Evolutionary conservation across 306 rosid species (phyloP).

Genomic region (Ormosia semicastrata): DNA sequence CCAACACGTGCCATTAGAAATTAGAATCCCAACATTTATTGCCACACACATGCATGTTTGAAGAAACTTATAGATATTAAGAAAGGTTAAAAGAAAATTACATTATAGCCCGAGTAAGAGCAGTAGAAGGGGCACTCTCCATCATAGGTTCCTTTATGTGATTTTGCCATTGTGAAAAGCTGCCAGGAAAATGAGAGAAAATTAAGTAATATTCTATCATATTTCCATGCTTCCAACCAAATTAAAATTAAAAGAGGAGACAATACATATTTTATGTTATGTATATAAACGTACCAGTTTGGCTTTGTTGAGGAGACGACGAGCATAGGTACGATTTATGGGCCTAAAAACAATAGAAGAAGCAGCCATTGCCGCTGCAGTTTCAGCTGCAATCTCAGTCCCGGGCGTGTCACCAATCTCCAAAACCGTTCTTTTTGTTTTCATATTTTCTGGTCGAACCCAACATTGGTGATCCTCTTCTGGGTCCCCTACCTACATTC

Average conservation of each 20-base stretch:
- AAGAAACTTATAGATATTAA: neutral
- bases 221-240: neutral
- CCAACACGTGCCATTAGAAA: neutral
- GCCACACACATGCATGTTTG: no score
- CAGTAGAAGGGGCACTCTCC: slow-evolving; percentile 99
- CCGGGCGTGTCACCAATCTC: slow-evolving; percentile 56
- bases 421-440: slow-evolving; percentile 65
- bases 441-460: slow-evolving; percentile 79
- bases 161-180: slow-evolving; percentile 69
- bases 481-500: slow-evolving; percentile 73
- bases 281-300: slow-evolving; percentile 47
- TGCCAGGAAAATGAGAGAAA: neutral
- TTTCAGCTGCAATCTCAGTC: slow-evolving; percentile 88
- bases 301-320: slow-evolving; percentile 84
- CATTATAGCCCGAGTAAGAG: slow-evolving; percentile 84
- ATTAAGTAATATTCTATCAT: neutral
- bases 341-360: slow-evolving; percentile 67
- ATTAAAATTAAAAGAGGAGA: neutral
- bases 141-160: slow-evolving; percentile 74
- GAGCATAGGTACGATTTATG: slow-evolving; percentile 49
- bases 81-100: slow-evolving; percentile 14
- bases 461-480: slow-evolving; percentile 75
- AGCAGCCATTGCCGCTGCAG: slow-evolving; percentile 87
- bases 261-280: neutral
- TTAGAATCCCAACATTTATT: neutral